Evolutionary conservation across 2,329 filamentous ascomycete species (phyloP), one percentile per base, ranked within the genome.

Genomic region (Huntiella savannae): DNA sequence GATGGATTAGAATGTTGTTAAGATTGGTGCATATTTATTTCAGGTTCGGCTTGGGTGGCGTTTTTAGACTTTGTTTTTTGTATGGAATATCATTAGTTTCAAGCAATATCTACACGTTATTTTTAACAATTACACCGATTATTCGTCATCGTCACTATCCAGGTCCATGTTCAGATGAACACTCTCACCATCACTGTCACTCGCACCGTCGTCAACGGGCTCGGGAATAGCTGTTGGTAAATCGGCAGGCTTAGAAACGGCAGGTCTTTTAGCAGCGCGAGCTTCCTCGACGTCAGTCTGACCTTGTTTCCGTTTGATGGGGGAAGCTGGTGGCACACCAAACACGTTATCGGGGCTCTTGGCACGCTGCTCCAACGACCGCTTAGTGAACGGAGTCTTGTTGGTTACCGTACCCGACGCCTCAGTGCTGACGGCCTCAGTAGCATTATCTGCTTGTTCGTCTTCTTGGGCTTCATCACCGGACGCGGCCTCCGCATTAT

Each of bases 131-230:
- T 39, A 32, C 28, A 42, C 15, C n/a, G 5, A 16, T 33, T 49
- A 40, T 39, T 49, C 43, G 0, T 67, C 67, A 1, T 63, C 63
- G 7, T 68, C 65, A 12, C 69, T 68, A 7, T 75, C 71, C 7
- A 76, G 56, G 40, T 72, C 70, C 69, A 75, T 75, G 46, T 75
- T 71, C 48, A 75, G 59, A 57, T 75, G 69, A 10, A 75, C 66
- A 49, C 71, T 75, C 47, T 73, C 70, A 11, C 65, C 65, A 32
- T 65, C 63, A 15, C 67, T 65, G 1, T 61, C 65, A 4, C 61
- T 61, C 1, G 57, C 59, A 1, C 54, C 56, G 3, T 48, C 57
- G 13, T 53, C 49, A 13, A 51, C 46, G n/a, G 44, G 41, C 12
- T 48, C 51, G 41, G 54, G 57, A 2, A 50, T 49, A 6, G 51